Evolutionary conservation across 495 filamentous ascomycete species (phyloP).

Genomic region (Friedmanniomyces simplex): DNA sequence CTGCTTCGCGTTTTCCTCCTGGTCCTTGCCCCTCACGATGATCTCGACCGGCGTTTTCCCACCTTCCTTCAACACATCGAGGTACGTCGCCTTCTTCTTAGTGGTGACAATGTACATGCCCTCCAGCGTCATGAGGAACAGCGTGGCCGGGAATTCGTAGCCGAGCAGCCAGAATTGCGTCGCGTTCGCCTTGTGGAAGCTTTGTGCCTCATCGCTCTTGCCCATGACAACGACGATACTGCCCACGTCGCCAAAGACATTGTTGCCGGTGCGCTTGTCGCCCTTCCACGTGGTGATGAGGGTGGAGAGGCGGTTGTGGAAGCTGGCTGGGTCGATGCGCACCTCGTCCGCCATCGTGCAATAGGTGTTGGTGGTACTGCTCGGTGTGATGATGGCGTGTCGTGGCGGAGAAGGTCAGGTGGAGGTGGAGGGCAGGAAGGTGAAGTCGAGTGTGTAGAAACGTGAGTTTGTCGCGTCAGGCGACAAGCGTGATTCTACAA

Average conservation of each 20-base stretch:
- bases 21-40: slow-evolving; percentile 78
- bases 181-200: slow-evolving; percentile 88
- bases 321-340: slow-evolving; percentile 81
- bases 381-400: slow-evolving; percentile 10
- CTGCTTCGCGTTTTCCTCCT: slow-evolving; percentile 75
- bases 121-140: slow-evolving; percentile 84
- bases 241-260: slow-evolving; percentile 69
- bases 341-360: slow-evolving; percentile 49
- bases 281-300: slow-evolving; percentile 88
- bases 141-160: slow-evolving; percentile 94
- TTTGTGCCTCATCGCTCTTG: slow-evolving; percentile 76
- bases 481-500: too few species aligned
- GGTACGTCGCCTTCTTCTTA: slow-evolving; percentile 93
- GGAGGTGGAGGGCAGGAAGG: background rate
- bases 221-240: slow-evolving; percentile 87
- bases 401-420: background rate
- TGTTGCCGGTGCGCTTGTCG: slow-evolving; percentile 74
- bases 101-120: slow-evolving; percentile 85
- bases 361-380: background rate
- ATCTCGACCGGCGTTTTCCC: slow-evolving; percentile 87
- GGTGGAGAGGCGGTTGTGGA: slow-evolving; percentile 81
- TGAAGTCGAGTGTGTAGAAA: background rate
- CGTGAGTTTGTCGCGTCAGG: background rate
- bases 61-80: slow-evolving; percentile 74
- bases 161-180: slow-evolving; percentile 97